Evolutionary conservation across 495 filamentous ascomycete genomes (phyloP), one percentile per base, ranked within the genome.

Genomic region (Penicillium ochrochloron): DNA sequence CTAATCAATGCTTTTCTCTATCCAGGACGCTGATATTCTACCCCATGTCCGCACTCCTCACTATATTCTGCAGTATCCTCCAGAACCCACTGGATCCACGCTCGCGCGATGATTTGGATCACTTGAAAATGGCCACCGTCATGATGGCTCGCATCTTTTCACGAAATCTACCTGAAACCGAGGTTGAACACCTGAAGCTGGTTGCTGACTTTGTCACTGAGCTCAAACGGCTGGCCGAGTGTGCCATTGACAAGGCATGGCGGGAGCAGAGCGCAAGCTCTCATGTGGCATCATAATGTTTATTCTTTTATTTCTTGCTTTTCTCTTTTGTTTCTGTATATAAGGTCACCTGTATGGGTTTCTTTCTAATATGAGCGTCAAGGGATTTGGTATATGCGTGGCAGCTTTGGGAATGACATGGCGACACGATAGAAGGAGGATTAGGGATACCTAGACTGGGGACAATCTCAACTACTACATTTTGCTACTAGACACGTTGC

Each of bases 21-120:
- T 39, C 4, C 51, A 83, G 80, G 77, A 77, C 75, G 12, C 63
- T 84, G 0, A 74, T 84, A 17, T 84, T 83, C 68, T 85, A 85
- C 60, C 83, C 82, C 39, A 81, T 84, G 64, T 82, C 82, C 21
- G 82, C 82, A 31, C 70, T 83, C 23, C 71, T 83, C 34, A 73
- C 74, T 15, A 76, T 85, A 33, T 85, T 85, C 59, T 84, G 78
- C 73, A 82, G 77, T 57, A 80, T 84, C 57, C 73, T 85, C 6
- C 72, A 80, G 19, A 79, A 82, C 55, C 83, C 83, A 5, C 63
- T 79, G 5, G 73, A 82, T 51, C 75, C 77, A 0, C 75, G 80
- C 39, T 80, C 82, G 31, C 70, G 74, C 10, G 76, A 76, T 29
- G 83, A 85, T 51, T 48, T 85, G 5, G 74, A 70, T 3, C 67